Percentiles rank a stretch among this genome's conserved stretches.
Conservation (phyloP, 1,284 basidiomycete genomes). For the Leccinum fallax region DNA sequence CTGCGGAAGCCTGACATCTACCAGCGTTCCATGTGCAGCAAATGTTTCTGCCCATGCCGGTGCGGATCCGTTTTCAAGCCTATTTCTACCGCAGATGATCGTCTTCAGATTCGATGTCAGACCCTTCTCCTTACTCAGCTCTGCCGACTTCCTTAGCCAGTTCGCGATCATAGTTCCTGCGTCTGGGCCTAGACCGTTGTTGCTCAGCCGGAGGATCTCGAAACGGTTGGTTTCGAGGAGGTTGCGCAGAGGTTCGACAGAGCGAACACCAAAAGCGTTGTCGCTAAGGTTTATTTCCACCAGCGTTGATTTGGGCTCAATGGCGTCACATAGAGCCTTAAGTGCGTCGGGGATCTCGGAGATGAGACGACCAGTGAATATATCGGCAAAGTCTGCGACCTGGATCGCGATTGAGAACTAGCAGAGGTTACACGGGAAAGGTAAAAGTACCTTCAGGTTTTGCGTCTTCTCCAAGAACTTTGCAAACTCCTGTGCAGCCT, state of each 20-base stretch:
- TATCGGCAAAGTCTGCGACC: slow-evolving; percentile 96
- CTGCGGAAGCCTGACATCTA: slow-evolving; percentile 92
- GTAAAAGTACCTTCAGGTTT: slow-evolving; percentile 62
- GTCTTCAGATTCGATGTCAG: slow-evolving; percentile 73
- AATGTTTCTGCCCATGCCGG: slow-evolving; percentile 87
- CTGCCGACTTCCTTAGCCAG: slow-evolving; percentile 81
- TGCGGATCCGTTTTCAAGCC: slow-evolving; percentile 92
- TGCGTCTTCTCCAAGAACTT: slow-evolving; percentile 76
- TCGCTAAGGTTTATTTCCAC: slow-evolving; percentile 92
- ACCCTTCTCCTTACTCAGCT: slow-evolving; percentile 66
- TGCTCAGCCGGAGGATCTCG: slow-evolving; percentile 88
- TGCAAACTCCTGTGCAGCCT: slow-evolving; percentile 86
- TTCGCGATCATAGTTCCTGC: slow-evolving; percentile 88
- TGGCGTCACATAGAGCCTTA: slow-evolving; percentile 84
- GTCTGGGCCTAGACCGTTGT: slow-evolving; percentile 95
- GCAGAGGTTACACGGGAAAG: slow-evolving; percentile 1
- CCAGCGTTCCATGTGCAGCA: slow-evolving; percentile 78
- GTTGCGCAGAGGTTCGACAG: slow-evolving; percentile 92
- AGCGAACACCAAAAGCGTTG: slow-evolving; percentile 96
- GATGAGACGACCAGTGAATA: slow-evolving; percentile 97
- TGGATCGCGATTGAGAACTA: slow-evolving; percentile 37
- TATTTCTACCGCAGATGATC: slow-evolving; percentile 92
- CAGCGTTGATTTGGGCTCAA: slow-evolving; percentile 80
- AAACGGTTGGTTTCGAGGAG: slow-evolving; percentile 82
- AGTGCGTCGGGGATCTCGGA: slow-evolving; percentile 93